Conservation (phyloP, 371 early-diverging fungal genomes). For the Rhizopus microsporus region DNA sequence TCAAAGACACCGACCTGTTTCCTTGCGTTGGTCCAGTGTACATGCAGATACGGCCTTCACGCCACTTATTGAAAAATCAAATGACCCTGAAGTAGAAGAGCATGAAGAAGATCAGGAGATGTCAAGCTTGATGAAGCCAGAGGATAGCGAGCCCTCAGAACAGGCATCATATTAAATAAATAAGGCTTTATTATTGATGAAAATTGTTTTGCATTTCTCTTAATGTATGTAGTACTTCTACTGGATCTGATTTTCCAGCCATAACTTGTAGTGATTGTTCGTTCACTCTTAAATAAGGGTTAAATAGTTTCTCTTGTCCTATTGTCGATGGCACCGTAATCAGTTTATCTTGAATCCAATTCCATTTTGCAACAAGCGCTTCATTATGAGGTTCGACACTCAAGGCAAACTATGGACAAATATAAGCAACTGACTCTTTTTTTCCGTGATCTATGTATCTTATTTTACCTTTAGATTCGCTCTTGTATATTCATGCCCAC, state of each 20-base stretch:
- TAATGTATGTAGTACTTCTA: conserved; percentile 76
- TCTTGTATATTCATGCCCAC: conserved; percentile 61
- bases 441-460: not conserved
- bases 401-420: conserved; percentile 42
- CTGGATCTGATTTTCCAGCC: conserved; percentile 66
- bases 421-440: not conserved
- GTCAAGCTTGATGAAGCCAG: not conserved
- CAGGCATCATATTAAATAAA: conserved; percentile 1
- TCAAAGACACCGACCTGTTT: conserved; percentile 9
- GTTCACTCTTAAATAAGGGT: conserved; percentile 87
- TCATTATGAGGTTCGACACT: conserved; percentile 53
- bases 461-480: conserved; percentile 38
- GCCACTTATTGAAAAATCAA: not conserved
- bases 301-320: conserved; percentile 80
- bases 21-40: conserved; percentile 14
- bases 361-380: conserved; percentile 55
- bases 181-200: conserved; percentile 4
- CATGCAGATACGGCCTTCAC: not conserved
- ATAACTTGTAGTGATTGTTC: conserved; percentile 69
- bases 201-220: conserved; percentile 76
- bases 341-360: conserved; percentile 52
- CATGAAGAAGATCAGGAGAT: conserved; percentile 7
- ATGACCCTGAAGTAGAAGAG: not conserved
- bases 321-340: conserved; percentile 87
- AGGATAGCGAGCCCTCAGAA: not conserved